A percentile compares a stretch with the other conserved stretches of the same genome.
Conservation (phyloP, 2,329 filamentous ascomycete genomes). For the Dissoconium aciculare region DNA sequence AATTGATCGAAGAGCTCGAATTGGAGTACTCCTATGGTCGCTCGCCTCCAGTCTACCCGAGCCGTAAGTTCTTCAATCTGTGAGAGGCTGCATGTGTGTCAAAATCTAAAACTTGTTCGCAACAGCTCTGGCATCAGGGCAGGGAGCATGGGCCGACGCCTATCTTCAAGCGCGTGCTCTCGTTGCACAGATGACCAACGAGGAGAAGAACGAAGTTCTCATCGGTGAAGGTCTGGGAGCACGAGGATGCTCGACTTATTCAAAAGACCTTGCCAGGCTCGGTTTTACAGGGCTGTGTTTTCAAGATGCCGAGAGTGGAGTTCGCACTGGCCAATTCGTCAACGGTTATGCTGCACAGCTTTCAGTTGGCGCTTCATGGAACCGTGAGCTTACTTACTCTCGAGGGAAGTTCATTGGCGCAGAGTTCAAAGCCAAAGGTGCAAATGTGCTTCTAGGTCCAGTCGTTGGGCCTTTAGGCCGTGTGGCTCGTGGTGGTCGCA, state of each 20-base stretch:
- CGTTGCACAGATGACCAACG: conserved; percentile 25
- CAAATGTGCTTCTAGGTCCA: conserved; percentile 20
- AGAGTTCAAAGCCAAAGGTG: conserved; percentile 23
- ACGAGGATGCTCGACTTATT: conserved; percentile 23
- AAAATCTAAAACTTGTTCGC: no score
- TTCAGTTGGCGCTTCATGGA: conserved; percentile 28
- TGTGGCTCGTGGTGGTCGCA: conserved; percentile 19
- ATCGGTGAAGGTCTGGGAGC: conserved; percentile 11
- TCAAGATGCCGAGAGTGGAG: conserved; percentile 25
- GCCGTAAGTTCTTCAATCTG: conserved; percentile 7
- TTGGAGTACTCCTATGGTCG: conserved; percentile 19
- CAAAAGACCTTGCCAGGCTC: conserved; percentile 24
- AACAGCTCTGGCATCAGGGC: conserved; percentile 12
- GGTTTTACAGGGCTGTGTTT: conserved; percentile 25
- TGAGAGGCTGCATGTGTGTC: not conserved
- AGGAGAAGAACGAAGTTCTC: conserved; percentile 29
- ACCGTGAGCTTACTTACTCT: conserved; percentile 22
- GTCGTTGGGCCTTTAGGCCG: conserved; percentile 22
- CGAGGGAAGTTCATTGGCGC: conserved; percentile 23
- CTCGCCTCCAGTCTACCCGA: conserved; percentile 20
- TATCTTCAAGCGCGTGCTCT: conserved; percentile 27
- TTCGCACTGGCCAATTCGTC: conserved; percentile 20
- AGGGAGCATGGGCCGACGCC: conserved; percentile 24
- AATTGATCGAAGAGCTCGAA: conserved; percentile 16
- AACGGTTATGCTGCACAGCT: conserved; percentile 27